Percentiles rank a stretch among this genome's conserved stretches.
Evolutionary conservation across 352 stramenopile species (phyloP).

Genomic region (Blastocystis sp.): DNA sequence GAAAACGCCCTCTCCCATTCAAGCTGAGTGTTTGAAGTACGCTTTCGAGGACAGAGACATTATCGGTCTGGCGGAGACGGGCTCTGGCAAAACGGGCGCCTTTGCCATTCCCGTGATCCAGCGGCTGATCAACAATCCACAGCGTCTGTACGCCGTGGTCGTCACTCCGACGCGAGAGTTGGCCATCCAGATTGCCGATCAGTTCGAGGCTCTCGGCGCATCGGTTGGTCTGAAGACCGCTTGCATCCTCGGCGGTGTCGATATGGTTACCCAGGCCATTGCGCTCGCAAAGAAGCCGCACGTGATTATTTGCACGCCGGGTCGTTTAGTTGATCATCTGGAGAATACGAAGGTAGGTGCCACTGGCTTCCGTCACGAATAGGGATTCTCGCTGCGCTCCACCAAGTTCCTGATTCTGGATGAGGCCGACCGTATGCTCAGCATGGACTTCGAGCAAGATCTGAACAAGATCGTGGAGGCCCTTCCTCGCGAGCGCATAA

Average conservation of each 20-base stretch:
- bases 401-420: slow-evolving; percentile 88
- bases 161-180: slow-evolving; percentile 88
- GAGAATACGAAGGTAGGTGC: slow-evolving; percentile 85
- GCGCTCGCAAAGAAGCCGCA: slow-evolving; percentile 91
- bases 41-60: slow-evolving; percentile 87
- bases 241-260: slow-evolving; percentile 90
- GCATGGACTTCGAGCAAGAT: slow-evolving; percentile 95
- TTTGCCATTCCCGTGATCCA: slow-evolving; percentile 90
- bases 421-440: slow-evolving; percentile 89
- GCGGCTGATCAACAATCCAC: slow-evolving; percentile 82
- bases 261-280: slow-evolving; percentile 93
- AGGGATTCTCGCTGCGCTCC: slow-evolving; percentile 83
- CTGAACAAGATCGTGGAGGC: slow-evolving; percentile 92
- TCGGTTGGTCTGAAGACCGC: slow-evolving; percentile 86
- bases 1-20: slow-evolving; percentile 88
- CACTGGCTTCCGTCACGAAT: neutral
- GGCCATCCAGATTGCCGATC: slow-evolving; percentile 90
- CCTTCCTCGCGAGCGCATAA: slow-evolving; percentile 80
- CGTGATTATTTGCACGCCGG: slow-evolving; percentile 88
- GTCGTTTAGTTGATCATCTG: slow-evolving; percentile 87
- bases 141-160: slow-evolving; percentile 84
- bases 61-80: slow-evolving; percentile 91
- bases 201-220: slow-evolving; percentile 84
- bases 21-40: slow-evolving; percentile 86
- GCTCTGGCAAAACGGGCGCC: slow-evolving; percentile 88